A percentile compares a stretch with the other conserved stretches of the same genome.
Evolutionary conservation across 768 basidiomycete species (phyloP).

Genomic region (Boletus rubescentipes): DNA sequence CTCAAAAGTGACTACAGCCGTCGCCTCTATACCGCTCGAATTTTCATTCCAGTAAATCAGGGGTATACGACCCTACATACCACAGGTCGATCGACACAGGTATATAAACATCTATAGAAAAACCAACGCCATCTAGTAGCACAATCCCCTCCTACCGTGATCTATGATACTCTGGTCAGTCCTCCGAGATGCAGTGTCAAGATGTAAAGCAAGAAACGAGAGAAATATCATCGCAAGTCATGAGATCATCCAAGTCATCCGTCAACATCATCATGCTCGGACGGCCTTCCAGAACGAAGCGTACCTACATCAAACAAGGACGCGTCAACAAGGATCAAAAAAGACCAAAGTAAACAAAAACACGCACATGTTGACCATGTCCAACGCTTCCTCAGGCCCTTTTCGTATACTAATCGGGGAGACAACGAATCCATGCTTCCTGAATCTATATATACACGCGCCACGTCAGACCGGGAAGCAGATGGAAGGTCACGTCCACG

Average conservation of each 20-base stretch:
- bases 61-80: background rate
- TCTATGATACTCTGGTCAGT: too few species aligned
- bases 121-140: too few species aligned
- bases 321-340: background rate
- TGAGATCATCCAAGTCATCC: background rate
- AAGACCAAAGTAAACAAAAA: background rate
- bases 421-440: conserved; percentile 52
- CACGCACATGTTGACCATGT: conserved; percentile 69
- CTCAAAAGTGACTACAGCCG: too few species aligned
- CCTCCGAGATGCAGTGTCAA: background rate
- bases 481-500: conserved; percentile 2
- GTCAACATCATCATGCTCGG: conserved; percentile 11
- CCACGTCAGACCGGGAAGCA: background rate
- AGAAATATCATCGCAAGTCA: background rate
- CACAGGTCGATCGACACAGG: too few species aligned
- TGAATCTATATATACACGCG: conserved; percentile 38
- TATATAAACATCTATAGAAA: too few species aligned
- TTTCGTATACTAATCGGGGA: conserved; percentile 51
- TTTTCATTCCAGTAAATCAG: background rate
- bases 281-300: conserved; percentile 33
- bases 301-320: conserved; percentile 19
- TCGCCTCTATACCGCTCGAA: too few species aligned
- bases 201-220: too few species aligned
- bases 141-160: too few species aligned
- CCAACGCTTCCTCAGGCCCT: conserved; percentile 49